Percentiles rank a stretch among this genome's conserved stretches.
phyloP scores from a whole-genome alignment of 2,329 filamentous ascomycete genomes.

The Hortaea werneckii region DNA sequence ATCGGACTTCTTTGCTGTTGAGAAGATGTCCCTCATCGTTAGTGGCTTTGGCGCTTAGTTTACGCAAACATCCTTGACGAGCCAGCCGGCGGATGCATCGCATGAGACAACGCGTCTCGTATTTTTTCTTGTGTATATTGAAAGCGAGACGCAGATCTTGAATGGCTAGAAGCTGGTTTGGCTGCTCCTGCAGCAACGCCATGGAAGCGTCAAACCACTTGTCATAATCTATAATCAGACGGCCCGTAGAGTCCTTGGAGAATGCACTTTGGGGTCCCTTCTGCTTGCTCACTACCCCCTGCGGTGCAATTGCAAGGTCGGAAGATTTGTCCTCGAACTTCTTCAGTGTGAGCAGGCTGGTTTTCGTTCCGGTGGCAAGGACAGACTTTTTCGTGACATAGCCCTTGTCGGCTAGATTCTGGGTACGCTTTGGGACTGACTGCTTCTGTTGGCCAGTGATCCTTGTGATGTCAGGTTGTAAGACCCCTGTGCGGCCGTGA shows the following conservation, averaged over 20 bases:
- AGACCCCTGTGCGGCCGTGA: constrained; percentile 43
- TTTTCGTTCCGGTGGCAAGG: constrained; percentile 39
- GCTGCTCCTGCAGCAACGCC: constrained; percentile 37
- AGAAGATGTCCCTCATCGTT: not conserved
- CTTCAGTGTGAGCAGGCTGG: constrained; percentile 46
- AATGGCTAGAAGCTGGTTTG: constrained; percentile 39
- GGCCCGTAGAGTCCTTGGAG: constrained; percentile 1
- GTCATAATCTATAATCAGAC: constrained; percentile 32
- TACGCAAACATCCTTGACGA: constrained; percentile 30
- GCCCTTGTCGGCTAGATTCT: constrained; percentile 45
- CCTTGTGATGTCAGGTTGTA: constrained; percentile 46
- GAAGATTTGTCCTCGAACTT: constrained; percentile 30
- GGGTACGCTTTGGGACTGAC: constrained; percentile 52
- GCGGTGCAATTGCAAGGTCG: not conserved
- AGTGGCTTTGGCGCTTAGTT: constrained; percentile 24
- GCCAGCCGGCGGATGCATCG: constrained; percentile 31
- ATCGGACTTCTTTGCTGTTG: not conserved
- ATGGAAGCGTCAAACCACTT: constrained; percentile 41
- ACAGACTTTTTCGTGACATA: constrained; percentile 50
- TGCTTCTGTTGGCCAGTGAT: constrained; percentile 54
- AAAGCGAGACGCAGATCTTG: constrained; percentile 43
- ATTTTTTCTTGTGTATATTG: constrained; percentile 22
- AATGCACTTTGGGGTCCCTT: not conserved
- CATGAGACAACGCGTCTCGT: constrained; percentile 30
- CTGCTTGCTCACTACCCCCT: not conserved